Evolutionary conservation across 805 yeast genomes (phyloP).

Genomic region (Metschnikowia picachoensis): DNA sequence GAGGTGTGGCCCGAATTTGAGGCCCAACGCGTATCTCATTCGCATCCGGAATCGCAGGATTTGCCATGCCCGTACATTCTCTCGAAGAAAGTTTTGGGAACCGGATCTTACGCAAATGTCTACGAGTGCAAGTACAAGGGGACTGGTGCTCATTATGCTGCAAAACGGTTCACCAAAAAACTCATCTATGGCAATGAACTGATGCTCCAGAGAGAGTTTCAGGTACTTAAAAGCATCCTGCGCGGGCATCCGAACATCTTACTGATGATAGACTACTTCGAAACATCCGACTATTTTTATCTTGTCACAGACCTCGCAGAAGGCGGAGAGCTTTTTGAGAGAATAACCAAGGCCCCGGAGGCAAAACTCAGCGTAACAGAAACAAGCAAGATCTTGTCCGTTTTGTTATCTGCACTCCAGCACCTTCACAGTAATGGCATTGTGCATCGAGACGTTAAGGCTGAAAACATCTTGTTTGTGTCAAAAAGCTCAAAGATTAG

Average conservation of each 20-base stretch:
- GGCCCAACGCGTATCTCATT: slow-evolving; percentile 15
- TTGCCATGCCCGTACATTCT: slow-evolving; percentile 33
- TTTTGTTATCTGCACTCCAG: slow-evolving; percentile 51
- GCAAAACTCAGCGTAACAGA: slow-evolving; percentile 45
- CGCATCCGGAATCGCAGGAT: slow-evolving; percentile 13
- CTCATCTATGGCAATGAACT: slow-evolving; percentile 50
- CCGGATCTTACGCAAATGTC: slow-evolving; percentile 49
- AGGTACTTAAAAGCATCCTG: slow-evolving; percentile 49
- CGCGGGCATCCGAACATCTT: slow-evolving; percentile 52
- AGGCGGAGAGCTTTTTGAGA: slow-evolving; percentile 67
- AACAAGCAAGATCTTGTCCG: slow-evolving; percentile 46
- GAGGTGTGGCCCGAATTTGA: slow-evolving; percentile 24
- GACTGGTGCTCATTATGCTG: slow-evolving; percentile 47
- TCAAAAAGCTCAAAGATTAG: slow-evolving; percentile 28
- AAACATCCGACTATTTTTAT: slow-evolving; percentile 53
- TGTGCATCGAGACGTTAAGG: slow-evolving; percentile 70
- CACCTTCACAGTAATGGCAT: slow-evolving; percentile 57
- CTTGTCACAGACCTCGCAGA: slow-evolving; percentile 64
- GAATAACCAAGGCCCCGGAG: slow-evolving; percentile 39
- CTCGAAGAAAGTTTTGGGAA: slow-evolving; percentile 23
- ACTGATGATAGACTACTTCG: slow-evolving; percentile 65
- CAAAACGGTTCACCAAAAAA: slow-evolving; percentile 47
- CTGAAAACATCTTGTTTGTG: slow-evolving; percentile 61
- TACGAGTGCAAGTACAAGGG: slow-evolving; percentile 44
- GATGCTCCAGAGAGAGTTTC: slow-evolving; percentile 57